phyloP scores from a whole-genome alignment of 257 asterid species.

The Leptodermis oblonga region DNA sequence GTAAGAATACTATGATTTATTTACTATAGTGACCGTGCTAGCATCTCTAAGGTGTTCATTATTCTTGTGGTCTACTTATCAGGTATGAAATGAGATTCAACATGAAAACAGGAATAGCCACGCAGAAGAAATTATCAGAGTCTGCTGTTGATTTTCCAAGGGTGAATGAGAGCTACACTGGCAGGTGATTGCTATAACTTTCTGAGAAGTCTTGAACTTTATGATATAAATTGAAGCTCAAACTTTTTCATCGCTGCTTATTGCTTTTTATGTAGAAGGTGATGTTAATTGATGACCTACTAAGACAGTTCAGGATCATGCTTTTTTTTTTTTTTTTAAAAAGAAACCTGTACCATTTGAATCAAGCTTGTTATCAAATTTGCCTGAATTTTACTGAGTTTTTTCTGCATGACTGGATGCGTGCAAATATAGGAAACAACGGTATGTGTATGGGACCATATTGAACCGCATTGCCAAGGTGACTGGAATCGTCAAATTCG shows the following conservation, averaged over 20 bases:
- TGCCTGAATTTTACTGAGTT: not conserved
- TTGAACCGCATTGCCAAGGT: constrained; percentile 82
- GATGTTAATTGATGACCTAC: not conserved
- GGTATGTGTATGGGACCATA: constrained; percentile 77
- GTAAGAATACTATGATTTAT: constrained; percentile 37
- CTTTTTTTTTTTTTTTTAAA: not conserved
- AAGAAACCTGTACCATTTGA: not conserved
- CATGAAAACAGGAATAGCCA: constrained; percentile 75
- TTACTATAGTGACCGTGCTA: constrained; percentile 8
- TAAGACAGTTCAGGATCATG: not conserved
- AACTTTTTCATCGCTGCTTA: not conserved
- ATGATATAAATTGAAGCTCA: not conserved
- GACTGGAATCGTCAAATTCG: constrained; percentile 81
- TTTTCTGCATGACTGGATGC: constrained; percentile 5
- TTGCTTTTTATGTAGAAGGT: not conserved
- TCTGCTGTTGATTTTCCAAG: constrained; percentile 91
- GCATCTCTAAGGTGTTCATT: constrained; percentile 9
- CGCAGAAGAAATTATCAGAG: constrained; percentile 79
- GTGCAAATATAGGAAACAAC: constrained; percentile 65
- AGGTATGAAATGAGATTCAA: constrained; percentile 98
- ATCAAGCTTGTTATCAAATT: not conserved
- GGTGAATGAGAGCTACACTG: constrained; percentile 88
- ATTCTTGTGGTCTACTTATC: constrained; percentile 22
- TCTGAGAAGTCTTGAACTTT: not conserved
- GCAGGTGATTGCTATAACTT: constrained; percentile 48